Evolutionary conservation across 768 basidiomycete genomes (phyloP), one percentile per base, ranked within the genome.

Genomic region (Pleurotus djamor): DNA sequence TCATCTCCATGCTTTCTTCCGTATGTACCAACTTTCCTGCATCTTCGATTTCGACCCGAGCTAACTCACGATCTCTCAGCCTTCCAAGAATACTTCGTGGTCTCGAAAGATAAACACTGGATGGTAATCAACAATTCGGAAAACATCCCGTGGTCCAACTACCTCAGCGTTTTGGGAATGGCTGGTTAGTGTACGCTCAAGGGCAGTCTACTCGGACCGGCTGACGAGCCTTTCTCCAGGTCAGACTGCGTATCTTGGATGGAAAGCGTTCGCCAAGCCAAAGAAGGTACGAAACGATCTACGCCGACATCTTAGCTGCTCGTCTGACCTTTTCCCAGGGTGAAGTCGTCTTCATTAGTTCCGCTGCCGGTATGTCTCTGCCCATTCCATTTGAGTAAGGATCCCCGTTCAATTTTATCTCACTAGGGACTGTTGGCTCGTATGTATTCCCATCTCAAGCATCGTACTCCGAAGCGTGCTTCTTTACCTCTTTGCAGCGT

Each of bases 361-460:
- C 79, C 4, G 83, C 75, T 0, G 73, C 76, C 5, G n/a, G n/a
- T n/a, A n/a, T n/a, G n/a, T n/a, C n/a, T n/a, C n/a, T n/a, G n/a
- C n/a, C n/a, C n/a, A n/a, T n/a, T n/a, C n/a, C n/a, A n/a, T n/a
- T n/a, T n/a, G n/a, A n/a, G n/a, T n/a, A n/a, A n/a, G n/a, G n/a
- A n/a, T n/a, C n/a, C n/a, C n/a, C n/a, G n/a, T n/a, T n/a, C n/a
- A n/a, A n/a, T n/a, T n/a, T n/a, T n/a, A n/a, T n/a, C n/a, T n/a
- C n/a, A n/a, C n/a, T 67, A 55, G 77, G 75, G 10, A 67, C 80
- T 14, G 83, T 86, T 5, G 84, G 83, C 57, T 75, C 76, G 76
- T 79, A 65, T 12, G 75, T 69, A n/a, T n/a, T n/a, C n/a, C n/a
- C n/a, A n/a, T n/a, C n/a, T n/a, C n/a, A n/a, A n/a, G n/a, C n/a